Base-by-base conservation (phyloP, 2,329 filamentous ascomycete genomes). In the Trematosphaeria pertusa region DNA sequence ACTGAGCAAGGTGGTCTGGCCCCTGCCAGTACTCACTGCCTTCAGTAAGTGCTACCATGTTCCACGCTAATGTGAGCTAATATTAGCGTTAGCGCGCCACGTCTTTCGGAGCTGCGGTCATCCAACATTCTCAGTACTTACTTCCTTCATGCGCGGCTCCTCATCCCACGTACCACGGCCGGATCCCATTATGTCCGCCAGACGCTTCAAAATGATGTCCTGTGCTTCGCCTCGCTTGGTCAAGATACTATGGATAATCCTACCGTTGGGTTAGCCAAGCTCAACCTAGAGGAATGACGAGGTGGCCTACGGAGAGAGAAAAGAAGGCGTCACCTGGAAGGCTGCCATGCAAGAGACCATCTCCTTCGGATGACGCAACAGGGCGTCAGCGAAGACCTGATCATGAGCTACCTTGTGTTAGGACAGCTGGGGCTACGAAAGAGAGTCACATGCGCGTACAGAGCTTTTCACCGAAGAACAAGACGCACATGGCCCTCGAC, bases 1-100 rank as follows among this genome's bases (percentile, higher is more conserved):
- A 43, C 40, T 57, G 56, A 18, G 47, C 31, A 4, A 45, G 19
- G 15, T 40, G 22, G 6, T 36, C 40, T 5, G 48, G 44, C 3
- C 46, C 37, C 15, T 43, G 42, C 56, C 56, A 59, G 34, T 54
- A 57, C 5, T 19, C 31, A 22, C 48, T 57, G 9, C 36, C 44
- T 26, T 30, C 10, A 9, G 56, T 47, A 2, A 52, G 15, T 12
- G 35, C 17, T 3, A 43, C 19, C 43, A 58, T 56, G 33, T 56
- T 56, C 8, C 43, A 38, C 15, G 37, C 28, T 12, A 58, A 15
- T 7, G 55, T 58, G 20, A 48, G 28, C 54, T 55, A 15, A 18
- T 39, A 17, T 17, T 14, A 17, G 41, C 6, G 9, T n/a, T 11
- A 10, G 17, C n/a, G 19, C 14, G 28, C n/a, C 20, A 17, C 4